Conservation (phyloP, 148 eudicot species). For the Amaranthus hypochondriacus region DNA sequence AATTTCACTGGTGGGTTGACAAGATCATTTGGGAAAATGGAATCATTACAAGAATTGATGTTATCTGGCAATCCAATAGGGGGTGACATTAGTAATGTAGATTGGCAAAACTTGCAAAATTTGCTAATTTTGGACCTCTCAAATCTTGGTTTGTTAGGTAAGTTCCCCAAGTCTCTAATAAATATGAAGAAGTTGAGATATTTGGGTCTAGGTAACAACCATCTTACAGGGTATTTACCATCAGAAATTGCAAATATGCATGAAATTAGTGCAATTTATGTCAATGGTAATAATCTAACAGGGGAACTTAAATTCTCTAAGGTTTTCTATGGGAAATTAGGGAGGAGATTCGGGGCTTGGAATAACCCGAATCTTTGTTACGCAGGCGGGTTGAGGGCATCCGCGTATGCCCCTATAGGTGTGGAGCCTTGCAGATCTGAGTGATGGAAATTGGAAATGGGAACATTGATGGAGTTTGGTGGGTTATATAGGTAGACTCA, state of each 20-base stretch:
- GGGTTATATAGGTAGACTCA: conserved; percentile 29
- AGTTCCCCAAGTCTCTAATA: conserved; percentile 56
- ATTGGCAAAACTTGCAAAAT: conserved; percentile 51
- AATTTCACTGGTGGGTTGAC: conserved; percentile 57
- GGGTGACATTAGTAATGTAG: conserved; percentile 47
- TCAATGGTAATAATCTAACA: conserved; percentile 69
- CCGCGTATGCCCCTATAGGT: conserved; percentile 43
- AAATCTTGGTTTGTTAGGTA: conserved; percentile 52
- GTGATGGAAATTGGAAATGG: conserved; percentile 20
- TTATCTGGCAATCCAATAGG: conserved; percentile 69
- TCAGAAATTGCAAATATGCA: conserved; percentile 46
- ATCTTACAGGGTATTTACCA: conserved; percentile 58
- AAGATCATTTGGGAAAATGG: conserved; percentile 50
- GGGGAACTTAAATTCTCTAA: conserved; percentile 58
- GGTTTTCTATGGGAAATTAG: conserved; percentile 63
- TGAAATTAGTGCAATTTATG: conserved; percentile 55
- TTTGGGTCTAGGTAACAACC: conserved; percentile 65
- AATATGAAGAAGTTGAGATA: conserved; percentile 53
- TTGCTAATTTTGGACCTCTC: conserved; percentile 58
- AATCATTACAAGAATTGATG: conserved; percentile 61
- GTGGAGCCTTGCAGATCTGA: conserved; percentile 53
- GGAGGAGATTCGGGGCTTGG: conserved; percentile 83
- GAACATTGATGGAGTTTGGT: conserved; percentile 36
- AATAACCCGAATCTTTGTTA: conserved; percentile 70
- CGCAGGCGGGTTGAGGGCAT: conserved; percentile 23